Evolutionary conservation across 257 asterid genomes (phyloP), one percentile per base, ranked within the genome.

Genomic region (Nicotiana undulata): DNA sequence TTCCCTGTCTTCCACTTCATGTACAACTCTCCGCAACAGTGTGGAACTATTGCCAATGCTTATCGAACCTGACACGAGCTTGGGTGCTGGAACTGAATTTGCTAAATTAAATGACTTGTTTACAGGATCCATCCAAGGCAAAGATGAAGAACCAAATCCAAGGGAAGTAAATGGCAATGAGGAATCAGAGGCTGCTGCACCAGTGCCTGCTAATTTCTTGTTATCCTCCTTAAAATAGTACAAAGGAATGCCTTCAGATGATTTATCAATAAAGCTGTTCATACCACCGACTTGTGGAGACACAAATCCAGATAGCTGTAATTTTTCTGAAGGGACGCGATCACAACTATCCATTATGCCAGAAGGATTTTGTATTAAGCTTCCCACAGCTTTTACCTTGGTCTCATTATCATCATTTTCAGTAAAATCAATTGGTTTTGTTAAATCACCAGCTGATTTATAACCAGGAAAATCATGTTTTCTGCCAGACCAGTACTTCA

Each of bases 1-100:
- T 88, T 96, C 98, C 79, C 85, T 90, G 84, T 94, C 98, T 83
- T 96, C 98, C 66, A 88, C 95, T 90, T 96, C 99, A 87, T 94
- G 99, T 77, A 96, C 99, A 83, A 94, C 99, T 91, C 99, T 90
- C 82, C 98, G 90, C 84, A 96, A 87, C 63, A 82, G 89, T 66
- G 94, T 79, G 63, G 98, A 90, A 74, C 97, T 90, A 85, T 88
- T 91, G 67, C 94, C 93, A 75, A 88, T 91, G 91, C 89, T 90
- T 78, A 90, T 89, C 58, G 98, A 91, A 44, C 97, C 98, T 3
- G 98, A 88, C 65, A 88, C 92, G 75, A 94, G 92, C 89, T 90
- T 92, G 76, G 98, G 90, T 81, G 94, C 89, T 29, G 98, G 95
- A 79, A 88, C 88, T 46, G 99, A 90, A 86, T 88, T 91, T 75